phyloP scores from a whole-genome alignment of 2,329 filamentous ascomycete species.

The Chaetomium sp. region DNA sequence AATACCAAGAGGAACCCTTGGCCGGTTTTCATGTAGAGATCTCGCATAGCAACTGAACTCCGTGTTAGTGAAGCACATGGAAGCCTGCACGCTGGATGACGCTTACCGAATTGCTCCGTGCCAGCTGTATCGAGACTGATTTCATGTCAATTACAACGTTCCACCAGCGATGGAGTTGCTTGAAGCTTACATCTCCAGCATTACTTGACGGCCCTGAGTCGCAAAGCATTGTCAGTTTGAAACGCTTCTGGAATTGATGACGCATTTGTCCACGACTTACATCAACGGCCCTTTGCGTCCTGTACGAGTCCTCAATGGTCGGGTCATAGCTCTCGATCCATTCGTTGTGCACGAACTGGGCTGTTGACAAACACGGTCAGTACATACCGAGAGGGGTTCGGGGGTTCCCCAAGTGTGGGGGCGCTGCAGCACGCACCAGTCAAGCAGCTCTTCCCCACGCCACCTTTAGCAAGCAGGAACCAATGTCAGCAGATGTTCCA shows the following conservation, averaged over 20 bases:
- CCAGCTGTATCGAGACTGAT: slow-evolving; percentile 81
- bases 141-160: slow-evolving; percentile 34
- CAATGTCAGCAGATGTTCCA: slow-evolving; percentile 39
- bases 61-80: slow-evolving; percentile 33
- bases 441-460: slow-evolving; percentile 89
- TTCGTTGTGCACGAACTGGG: slow-evolving; percentile 91
- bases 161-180: slow-evolving; percentile 33
- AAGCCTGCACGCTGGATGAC: neutral
- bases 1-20: slow-evolving; percentile 92
- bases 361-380: slow-evolving; percentile 47
- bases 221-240: slow-evolving; percentile 40
- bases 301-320: slow-evolving; percentile 77
- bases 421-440: slow-evolving; percentile 63
- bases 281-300: slow-evolving; percentile 77
- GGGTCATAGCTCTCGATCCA: slow-evolving; percentile 89
- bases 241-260: neutral
- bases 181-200: slow-evolving; percentile 77
- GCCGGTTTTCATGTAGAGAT: slow-evolving; percentile 90
- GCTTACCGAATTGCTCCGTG: slow-evolving; percentile 87
- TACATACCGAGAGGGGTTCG: slow-evolving; percentile 26
- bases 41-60: slow-evolving; percentile 64
- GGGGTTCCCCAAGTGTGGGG: slow-evolving; percentile 21
- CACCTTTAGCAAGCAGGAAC: slow-evolving; percentile 56
- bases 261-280: slow-evolving; percentile 55
- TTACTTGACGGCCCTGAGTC: slow-evolving; percentile 76